Evolutionary conservation across 1,139 yeast genomes (phyloP).

Genomic region (Pichia kudriavzevii): DNA sequence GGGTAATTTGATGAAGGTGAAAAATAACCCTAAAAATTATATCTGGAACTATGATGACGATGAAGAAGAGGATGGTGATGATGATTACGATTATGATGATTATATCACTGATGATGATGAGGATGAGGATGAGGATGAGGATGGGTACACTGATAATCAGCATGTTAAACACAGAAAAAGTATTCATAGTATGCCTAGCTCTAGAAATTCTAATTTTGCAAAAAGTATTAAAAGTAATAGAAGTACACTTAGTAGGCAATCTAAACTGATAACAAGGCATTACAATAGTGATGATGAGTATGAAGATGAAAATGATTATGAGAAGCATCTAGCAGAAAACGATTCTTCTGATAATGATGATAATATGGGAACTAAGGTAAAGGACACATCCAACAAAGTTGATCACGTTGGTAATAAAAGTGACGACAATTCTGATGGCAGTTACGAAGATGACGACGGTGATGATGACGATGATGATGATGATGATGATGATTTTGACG

Average conservation of each 20-base stretch:
- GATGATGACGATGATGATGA: constrained; percentile 27
- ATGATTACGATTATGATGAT: constrained; percentile 20
- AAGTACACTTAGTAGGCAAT: constrained; percentile 11
- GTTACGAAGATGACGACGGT: constrained; percentile 21
- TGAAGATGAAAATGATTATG: constrained; percentile 27
- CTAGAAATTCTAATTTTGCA: constrained; percentile 8
- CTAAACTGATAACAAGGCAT: constrained; percentile 8
- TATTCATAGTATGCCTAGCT: constrained; percentile 8
- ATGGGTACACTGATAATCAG: constrained; percentile 22
- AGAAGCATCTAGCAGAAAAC: constrained; percentile 10
- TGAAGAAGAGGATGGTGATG: constrained; percentile 28
- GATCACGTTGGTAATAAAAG: constrained; percentile 25
- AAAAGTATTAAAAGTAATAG: constrained; percentile 7
- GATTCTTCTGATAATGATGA: constrained; percentile 5
- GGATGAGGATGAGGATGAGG: constrained; percentile 24
- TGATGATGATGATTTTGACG: constrained; percentile 27
- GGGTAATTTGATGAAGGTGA: constrained; percentile 29
- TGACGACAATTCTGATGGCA: constrained; percentile 26
- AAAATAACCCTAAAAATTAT: constrained; percentile 31
- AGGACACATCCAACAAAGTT: no score
- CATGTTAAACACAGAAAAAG: constrained; percentile 6
- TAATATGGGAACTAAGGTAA: neutral
- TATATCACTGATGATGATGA: constrained; percentile 14
- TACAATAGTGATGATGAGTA: constrained; percentile 21
- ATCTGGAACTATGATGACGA: constrained; percentile 32